Percentiles rank a stretch among this genome's conserved stretches.
phyloP scores from a whole-genome alignment of 169 alveolate genomes.

The Cryptosporidium sp. region DNA sequence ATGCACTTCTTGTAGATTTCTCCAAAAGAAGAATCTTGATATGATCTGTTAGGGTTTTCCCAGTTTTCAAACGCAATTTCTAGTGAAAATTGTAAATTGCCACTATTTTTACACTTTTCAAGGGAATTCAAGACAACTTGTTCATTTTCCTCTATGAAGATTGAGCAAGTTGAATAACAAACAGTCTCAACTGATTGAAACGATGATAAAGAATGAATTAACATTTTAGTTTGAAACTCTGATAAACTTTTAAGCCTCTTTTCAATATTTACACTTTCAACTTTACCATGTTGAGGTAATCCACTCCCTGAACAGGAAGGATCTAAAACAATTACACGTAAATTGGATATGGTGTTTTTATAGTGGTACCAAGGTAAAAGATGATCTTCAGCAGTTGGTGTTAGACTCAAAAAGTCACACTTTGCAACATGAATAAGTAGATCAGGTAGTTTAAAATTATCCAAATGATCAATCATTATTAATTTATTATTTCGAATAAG shows the following conservation, averaged over 20 bases:
- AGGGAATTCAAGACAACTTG: conserved; percentile 74
- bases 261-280: background rate
- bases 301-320: conserved; percentile 85
- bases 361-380: conserved; percentile 55
- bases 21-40: background rate
- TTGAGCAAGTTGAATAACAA: conserved; percentile 83
- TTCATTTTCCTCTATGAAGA: conserved; percentile 81
- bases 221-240: conserved; percentile 77
- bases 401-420: conserved; percentile 24
- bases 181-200: conserved; percentile 72
- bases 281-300: conserved; percentile 76
- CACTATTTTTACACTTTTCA: conserved; percentile 2
- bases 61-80: conserved; percentile 16
- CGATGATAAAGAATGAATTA: conserved; percentile 78
- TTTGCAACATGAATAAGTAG: conserved; percentile 22
- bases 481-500: background rate
- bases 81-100: conserved; percentile 19
- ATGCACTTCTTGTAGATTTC: conserved; percentile 18
- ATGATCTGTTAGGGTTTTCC: background rate
- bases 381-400: background rate
- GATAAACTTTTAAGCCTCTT: conserved; percentile 76
- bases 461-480: background rate
- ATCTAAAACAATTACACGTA: conserved; percentile 72
- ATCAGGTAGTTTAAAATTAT: background rate
- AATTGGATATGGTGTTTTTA: conserved; percentile 5